Evolutionary conservation across 768 basidiomycete species (phyloP), one percentile per base, ranked within the genome.

Genomic region (Lactarius trivialis): DNA sequence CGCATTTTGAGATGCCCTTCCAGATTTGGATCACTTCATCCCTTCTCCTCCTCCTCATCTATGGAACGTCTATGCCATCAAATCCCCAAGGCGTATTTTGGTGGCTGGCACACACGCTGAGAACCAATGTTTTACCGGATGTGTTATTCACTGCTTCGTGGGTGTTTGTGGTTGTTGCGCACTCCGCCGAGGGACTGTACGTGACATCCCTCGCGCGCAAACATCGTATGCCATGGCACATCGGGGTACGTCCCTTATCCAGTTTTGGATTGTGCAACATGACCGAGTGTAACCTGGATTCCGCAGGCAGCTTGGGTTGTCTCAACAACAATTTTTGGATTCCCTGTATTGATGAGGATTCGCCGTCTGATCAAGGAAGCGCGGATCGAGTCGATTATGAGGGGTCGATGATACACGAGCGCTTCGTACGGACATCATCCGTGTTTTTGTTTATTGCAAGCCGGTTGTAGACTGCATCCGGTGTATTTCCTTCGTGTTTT

Each of bases 301-400:
- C 32, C 30, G 6, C 54, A 91, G 89, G 66, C 72, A 3, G 70
- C 76, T 26, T 89, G 89, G 71, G 69, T 83, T n/a, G 28, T 76
- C 1, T 67, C 77, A 0, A 82, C 84, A 1, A n/a, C 85, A 1
- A 1, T 79, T 0, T 73, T 79, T 34, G 90, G 90, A 0, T 77
- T 76, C 56, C 84, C 85, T 0, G 76, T 83, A 12, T 82, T 81
- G 77, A 30, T 60, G 11, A 79, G 83, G 64, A 71, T 91, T 64
- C 75, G 81, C 58, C 78, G 73, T 66, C 79, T 81, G 28, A 81
- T 91, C 11, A 86, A 91, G 64, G 73, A 75, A 34, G 83, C 84
- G 17, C 79, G 89, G 2, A 92, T 92, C 48, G 83, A 89, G 60
- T 89, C 88, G 32, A 86, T 92, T 4, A 85, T 88, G 85, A 92